Evolutionary conservation across 495 filamentous ascomycete species (phyloP), one percentile per base, ranked within the genome.

Genomic region (Neurospora sp.): DNA sequence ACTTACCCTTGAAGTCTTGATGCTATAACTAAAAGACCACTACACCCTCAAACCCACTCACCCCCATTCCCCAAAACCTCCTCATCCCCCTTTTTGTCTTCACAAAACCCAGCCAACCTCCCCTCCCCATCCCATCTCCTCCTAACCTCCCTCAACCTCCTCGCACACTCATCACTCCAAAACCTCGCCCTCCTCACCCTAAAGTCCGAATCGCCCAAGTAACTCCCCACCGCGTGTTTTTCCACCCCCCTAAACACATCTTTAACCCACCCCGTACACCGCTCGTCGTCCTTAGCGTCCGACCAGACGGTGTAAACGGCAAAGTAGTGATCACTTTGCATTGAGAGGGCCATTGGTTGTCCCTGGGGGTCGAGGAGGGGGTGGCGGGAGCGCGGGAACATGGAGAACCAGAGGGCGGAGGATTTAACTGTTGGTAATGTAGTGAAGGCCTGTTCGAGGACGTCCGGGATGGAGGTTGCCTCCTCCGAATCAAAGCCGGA

Each of bases 301-400:
- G 86, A 84, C 86, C 86, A 88, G 0, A 88, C 79, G 0, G 83
- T 79, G 71, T 88, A 88, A 6, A 87, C 41, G 0, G 86, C 83
- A 72, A 89, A 83, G 70, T 88, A 89, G 75, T 89, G 86, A 70
- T 88, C 86, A 7, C 80, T 81, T 39, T 86, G 86, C 81, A 88
- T 80, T 18, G 80, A 84, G 3, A 88, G 73, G 1, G 86, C 85
- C 87, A 89, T 88, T 35, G 35, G 35, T 35, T 35, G 35, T 35
- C 35, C 35, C n/a, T n/a, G n/a, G n/a, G n/a, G n/a, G n/a, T n/a
- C n/a, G n/a, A n/a, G n/a, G n/a, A 35, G 5, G 35, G 35, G 35
- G 5, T 35, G 35, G 35, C 35, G 35, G 5, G 82, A 84, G 37
- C 78, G 79, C 0, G 86, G 86, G 70, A 79, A 76, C 86, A 88